A percentile compares a stretch with the other conserved stretches of the same genome.
These are phyloP conservation scores for Verticillium tricorpus DNA, from an alignment of 2,329 filamentous ascomycete species.

Conservation along the genomic window DNA sequence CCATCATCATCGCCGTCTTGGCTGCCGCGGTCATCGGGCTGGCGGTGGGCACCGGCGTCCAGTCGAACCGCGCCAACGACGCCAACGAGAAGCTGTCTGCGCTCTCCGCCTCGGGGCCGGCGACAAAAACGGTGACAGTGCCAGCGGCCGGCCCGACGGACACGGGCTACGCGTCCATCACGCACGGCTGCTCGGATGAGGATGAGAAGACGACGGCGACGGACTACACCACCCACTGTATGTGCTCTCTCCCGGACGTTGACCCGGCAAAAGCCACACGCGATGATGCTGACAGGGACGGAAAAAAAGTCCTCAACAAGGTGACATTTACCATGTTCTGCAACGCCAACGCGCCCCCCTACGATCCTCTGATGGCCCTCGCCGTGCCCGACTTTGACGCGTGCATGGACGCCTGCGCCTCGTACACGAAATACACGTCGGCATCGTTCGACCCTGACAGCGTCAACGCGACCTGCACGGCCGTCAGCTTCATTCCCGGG, in stretches of 20 bases:
- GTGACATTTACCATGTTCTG: slow-evolving; percentile 36
- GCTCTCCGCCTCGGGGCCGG: slow-evolving; percentile 18
- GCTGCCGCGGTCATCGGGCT: slow-evolving; percentile 37
- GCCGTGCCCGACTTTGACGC: slow-evolving; percentile 37
- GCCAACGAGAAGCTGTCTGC: slow-evolving; percentile 26
- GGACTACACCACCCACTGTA: slow-evolving; percentile 34
- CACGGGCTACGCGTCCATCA: slow-evolving; percentile 24
- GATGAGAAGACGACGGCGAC: slow-evolving; percentile 29
- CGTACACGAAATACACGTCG: slow-evolving; percentile 16
- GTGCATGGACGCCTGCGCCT: slow-evolving; percentile 44
- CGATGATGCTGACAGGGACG: slow-evolving; percentile 7
- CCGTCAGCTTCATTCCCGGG: slow-evolving; percentile 34
- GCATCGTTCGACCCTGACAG: slow-evolving; percentile 3
- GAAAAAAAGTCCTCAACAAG: slow-evolving; percentile 33
- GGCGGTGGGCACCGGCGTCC: slow-evolving; percentile 38
- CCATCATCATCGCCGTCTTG: slow-evolving; percentile 32
- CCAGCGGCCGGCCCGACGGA: slow-evolving; percentile 15
- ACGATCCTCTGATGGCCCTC: slow-evolving; percentile 30
- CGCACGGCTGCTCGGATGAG: slow-evolving; percentile 34
- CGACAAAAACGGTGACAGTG: slow-evolving; percentile 8
- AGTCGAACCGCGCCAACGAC: slow-evolving; percentile 31
- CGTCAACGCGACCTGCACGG: slow-evolving; percentile 22
- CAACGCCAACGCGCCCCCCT: slow-evolving; percentile 32
- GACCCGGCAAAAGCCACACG: too few species aligned
- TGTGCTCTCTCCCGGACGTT: slow-evolving; percentile 10